Evolutionary conservation across 2,329 filamentous ascomycete genomes (phyloP).

Genomic region (Colletotrichum eleusines): DNA sequence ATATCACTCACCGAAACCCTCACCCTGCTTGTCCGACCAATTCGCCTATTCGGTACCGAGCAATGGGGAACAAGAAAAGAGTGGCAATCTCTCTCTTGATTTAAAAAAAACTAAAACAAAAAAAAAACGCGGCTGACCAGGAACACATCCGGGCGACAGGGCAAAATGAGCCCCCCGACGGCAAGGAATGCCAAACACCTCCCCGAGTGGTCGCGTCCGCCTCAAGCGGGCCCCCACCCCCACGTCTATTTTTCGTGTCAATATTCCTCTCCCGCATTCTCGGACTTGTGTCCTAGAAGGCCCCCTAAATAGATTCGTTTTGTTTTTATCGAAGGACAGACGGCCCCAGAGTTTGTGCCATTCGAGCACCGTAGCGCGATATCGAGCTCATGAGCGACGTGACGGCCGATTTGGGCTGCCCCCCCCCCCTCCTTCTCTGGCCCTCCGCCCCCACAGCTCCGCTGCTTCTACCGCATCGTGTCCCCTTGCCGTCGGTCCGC

Average conservation of each 20-base stretch:
- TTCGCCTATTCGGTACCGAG: conserved; percentile 17
- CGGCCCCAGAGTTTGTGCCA: no score
- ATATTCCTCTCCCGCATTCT: not conserved
- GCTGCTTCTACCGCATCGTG: conserved; percentile 9
- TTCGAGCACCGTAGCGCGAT: no score
- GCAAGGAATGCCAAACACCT: not conserved
- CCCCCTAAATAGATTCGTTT: not conserved
- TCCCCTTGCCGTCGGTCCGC: conserved; percentile 1
- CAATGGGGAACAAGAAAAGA: not conserved
- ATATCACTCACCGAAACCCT: conserved; percentile 31
- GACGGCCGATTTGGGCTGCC: no score
- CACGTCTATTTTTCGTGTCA: not conserved
- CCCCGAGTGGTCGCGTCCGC: not conserved
- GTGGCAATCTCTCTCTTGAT: not conserved
- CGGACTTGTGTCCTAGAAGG: not conserved
- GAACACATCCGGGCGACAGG: not conserved
- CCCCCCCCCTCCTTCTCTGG: no score
- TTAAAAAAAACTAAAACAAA: no score
- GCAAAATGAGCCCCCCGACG: not conserved
- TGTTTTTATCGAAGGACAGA: not conserved
- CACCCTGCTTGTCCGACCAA: not conserved
- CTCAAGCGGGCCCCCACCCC: not conserved
- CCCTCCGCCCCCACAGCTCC: no score
- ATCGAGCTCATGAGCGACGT: no score
- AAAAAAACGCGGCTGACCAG: no score